Base-by-base conservation (phyloP, 1,284 basidiomycete genomes). In the Malassezia dermatis region DNA sequence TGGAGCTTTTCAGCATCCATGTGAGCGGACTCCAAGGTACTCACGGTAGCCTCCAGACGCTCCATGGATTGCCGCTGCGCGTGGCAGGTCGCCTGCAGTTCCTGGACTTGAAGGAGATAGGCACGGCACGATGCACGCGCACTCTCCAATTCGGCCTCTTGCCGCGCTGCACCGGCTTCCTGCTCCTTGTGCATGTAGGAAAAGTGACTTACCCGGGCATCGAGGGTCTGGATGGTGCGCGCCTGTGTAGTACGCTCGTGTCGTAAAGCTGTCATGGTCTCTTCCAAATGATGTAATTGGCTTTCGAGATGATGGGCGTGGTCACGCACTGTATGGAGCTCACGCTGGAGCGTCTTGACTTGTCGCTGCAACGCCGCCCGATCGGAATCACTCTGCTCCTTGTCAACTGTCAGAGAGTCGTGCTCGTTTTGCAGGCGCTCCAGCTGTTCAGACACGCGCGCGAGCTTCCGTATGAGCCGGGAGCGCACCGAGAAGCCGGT, bases 361-460 rank as follows among this genome's bases (percentile, higher is more conserved):
- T 51, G 26, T 7, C 48, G 35, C 44, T 48, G 27, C 11, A 56
- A 47, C 28, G 39, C 34, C 24, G 30, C 13, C 30, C 23, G 11
- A 19, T 85, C 76, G 1, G 47, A 48, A 19, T 59, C 62, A 4
- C 49, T 51, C n/a, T 62, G 56, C 17, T 61, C 58, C 44, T 55
- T 58, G 41, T 61, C 54, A 8, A 53, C 28, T 0, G 39, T 10
- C 1, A 55, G 30, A 6, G 12, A 10, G 12, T 50, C 42, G 30
- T 54, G 42, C 19, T 55, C 52, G 13, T 17, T 21, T 24, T 59
- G 51, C 8, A 54, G 30, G 7, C 48, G 48, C 48, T 55, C 53
- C 4, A 54, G 32, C 13, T 39, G 40, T 13, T 47, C 53, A n/a
- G 42, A 35, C 8, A 43, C 45, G 28, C 40, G 30, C 13, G 35